These are phyloP conservation scores for Teunomyces cretensis DNA, from an alignment of 805 yeast species.

Conservation along the genomic window DNA sequence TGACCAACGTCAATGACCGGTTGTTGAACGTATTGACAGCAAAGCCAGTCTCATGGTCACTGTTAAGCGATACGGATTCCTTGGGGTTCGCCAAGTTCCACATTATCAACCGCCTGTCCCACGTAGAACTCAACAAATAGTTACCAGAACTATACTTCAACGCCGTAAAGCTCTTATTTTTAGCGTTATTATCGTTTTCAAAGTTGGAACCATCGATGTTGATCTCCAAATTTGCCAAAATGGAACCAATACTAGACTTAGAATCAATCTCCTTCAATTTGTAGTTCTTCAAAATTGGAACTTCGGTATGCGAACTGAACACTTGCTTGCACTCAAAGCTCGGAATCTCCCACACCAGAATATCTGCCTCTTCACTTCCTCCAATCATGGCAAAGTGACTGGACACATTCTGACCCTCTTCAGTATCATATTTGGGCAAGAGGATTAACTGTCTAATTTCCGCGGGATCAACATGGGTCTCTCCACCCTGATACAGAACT, in stretches of 20 bases:
- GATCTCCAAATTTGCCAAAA: conserved; percentile 17
- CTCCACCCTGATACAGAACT: conserved; percentile 31
- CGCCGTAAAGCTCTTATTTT: conserved; percentile 14
- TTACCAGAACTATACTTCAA: conserved; percentile 8
- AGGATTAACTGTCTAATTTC: conserved; percentile 45
- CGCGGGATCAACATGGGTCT: conserved; percentile 2
- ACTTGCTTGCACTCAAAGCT: conserved; percentile 52
- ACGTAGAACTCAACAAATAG: conserved; percentile 24
- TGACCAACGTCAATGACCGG: conserved; percentile 39
- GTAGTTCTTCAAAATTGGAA: conserved; percentile 24
- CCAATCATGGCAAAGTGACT: conserved; percentile 55
- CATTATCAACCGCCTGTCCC: conserved; percentile 24
- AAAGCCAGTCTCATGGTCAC: conserved; percentile 17
- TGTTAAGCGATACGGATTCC: conserved; percentile 16
- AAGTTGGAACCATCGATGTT: conserved; percentile 15
- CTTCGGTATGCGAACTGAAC: conserved; percentile 17
- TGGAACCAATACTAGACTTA: conserved; percentile 16
- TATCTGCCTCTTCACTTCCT: conserved; percentile 58
- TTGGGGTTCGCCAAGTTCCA: conserved; percentile 25
- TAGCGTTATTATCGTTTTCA: conserved; percentile 4
- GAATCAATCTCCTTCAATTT: conserved; percentile 19
- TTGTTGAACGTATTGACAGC: conserved; percentile 21
- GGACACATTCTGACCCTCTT: conserved; percentile 32
- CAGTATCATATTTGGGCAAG: conserved; percentile 40
- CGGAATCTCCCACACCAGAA: conserved; percentile 76